Evolutionary conservation across 768 basidiomycete genomes (phyloP), one percentile per base, ranked within the genome.

Genomic region (Russula earlei): DNA sequence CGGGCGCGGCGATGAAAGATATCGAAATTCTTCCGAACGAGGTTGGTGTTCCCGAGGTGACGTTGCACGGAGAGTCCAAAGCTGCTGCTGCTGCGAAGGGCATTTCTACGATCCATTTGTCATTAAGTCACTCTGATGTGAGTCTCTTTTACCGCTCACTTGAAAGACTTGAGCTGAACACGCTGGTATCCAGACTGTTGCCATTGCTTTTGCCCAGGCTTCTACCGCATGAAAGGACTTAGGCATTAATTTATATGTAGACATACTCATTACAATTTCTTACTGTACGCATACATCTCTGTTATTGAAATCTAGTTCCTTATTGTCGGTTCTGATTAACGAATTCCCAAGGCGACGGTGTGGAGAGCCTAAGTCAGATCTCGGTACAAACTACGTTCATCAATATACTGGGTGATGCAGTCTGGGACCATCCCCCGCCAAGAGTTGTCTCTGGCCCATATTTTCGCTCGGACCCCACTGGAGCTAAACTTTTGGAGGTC

Each of bases 1-100:
- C 94, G 11, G 89, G 81, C 6, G 94, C 96, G 17, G 77, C 86
- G n/a, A 85, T 98, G 86, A 89, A 89, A 71, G 94, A 98, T 62
- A 98, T 99, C 57, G 96, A 98, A 70, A 93, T 98, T 64, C 75
- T 95, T 56, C 84, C 87, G 44, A 79, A 85, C 65, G 74, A 75
- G 41, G 75, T 77, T n/a, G 94, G 94, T 24, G 87, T 76, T 20
- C 95, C 95, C 2, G 77, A 75, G 10, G 89, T 95, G 37, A 72
- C 64, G 52, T 77, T 94, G 20, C 82, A 87, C 63, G 90, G 89
- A 6, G 87, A 92, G 43, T 93, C 91, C 29, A 76, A 84, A 68
- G 68, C 71, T 2, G 83, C 84, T 53, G 94, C 93, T 37, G 72
- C 77, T 10, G 75, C 71, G 44, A 87, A 85, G 73, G 84, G 85